Base-by-base conservation (phyloP, 177 flowering plant species). In the Vitis hybrid region DNA sequence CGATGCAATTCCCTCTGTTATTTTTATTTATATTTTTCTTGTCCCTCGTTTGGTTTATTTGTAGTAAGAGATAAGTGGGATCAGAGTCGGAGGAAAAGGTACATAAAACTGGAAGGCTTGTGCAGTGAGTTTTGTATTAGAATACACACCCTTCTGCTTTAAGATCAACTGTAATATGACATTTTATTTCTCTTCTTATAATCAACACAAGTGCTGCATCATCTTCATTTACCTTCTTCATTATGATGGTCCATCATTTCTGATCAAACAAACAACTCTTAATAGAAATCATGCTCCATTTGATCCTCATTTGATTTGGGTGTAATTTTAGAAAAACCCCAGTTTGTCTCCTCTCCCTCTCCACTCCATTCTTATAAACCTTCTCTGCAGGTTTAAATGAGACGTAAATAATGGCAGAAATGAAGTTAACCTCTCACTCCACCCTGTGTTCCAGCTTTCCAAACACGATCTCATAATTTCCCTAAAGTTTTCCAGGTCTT, bases 1-100 rank as follows among this genome's bases (percentile, higher is more conserved):
- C 6, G 77, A 64, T 76, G 75, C 79, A 72, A 32, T 72, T 67
- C 55, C 52, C 48, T 52, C 30, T 27, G 30, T 27, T 27, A 27
- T 40, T 40, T 40, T 7, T 40, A 40, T 40, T 27, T 30, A 0
- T 13, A 12, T 57, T 62, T 14, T 65, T 68, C 59, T 57, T 56
- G 52, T 67, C 30, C 21, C 11, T 32, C 11, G 50, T 58, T 60
- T 35, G 8, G 54, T 65, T 60, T 56, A 48, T 68, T 72, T 46
- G 56, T 56, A 27, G 58, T n/a, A 19, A 57, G 69, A 21, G 60
- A 18, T 35, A 46, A 40, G 54, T 57, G 48, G 71, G 60, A 6
- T 46, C 65, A 65, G 19, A 65, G 62, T 49, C n/a, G 40, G 35
- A n/a, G 19, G 50, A 18, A 60, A 27, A 21, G 63, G 6, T 48